Percentiles rank a stretch among this genome's conserved stretches.
These are phyloP conservation scores for Cordyceps cateniannulata DNA, from an alignment of 2,329 filamentous ascomycete species.

Conservation along the genomic window DNA sequence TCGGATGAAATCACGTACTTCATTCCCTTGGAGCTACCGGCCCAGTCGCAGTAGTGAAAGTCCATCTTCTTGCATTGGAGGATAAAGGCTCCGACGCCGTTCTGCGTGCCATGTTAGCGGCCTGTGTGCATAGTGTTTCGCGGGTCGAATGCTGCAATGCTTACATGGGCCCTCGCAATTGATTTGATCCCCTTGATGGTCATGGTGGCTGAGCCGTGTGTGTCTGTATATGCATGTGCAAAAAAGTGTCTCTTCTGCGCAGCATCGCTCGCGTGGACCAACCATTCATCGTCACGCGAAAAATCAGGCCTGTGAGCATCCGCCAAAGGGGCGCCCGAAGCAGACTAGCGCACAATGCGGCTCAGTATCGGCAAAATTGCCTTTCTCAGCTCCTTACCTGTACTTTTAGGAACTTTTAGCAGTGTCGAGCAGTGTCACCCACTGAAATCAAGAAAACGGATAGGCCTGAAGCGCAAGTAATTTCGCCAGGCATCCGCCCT, in stretches of 20 bases:
- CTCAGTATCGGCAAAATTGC: conserved; percentile 13
- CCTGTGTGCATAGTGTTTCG: not conserved
- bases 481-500: conserved; percentile 1
- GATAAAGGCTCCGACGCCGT: conserved; percentile 94
- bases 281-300: conserved; percentile 11
- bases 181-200: conserved; percentile 47
- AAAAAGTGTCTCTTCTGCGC: not conserved
- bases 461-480: not conserved
- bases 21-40: conserved; percentile 89
- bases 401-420: not conserved
- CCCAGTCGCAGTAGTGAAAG: conserved; percentile 96
- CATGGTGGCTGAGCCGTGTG: conserved; percentile 38
- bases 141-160: conserved; percentile 7
- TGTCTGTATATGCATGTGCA: conserved; percentile 16
- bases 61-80: conserved; percentile 94
- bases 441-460: not conserved
- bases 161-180: conserved; percentile 48
- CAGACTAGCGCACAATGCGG: conserved; percentile 9
- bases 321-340: conserved; percentile 14
- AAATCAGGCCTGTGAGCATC: conserved; percentile 16
- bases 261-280: conserved; percentile 3
- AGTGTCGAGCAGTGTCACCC: not conserved
- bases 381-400: not conserved
- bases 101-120: conserved; percentile 45
- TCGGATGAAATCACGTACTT: conserved; percentile 55